Base-by-base conservation (phyloP, 148 eudicot genomes). In the Amaranthus palmeri region DNA sequence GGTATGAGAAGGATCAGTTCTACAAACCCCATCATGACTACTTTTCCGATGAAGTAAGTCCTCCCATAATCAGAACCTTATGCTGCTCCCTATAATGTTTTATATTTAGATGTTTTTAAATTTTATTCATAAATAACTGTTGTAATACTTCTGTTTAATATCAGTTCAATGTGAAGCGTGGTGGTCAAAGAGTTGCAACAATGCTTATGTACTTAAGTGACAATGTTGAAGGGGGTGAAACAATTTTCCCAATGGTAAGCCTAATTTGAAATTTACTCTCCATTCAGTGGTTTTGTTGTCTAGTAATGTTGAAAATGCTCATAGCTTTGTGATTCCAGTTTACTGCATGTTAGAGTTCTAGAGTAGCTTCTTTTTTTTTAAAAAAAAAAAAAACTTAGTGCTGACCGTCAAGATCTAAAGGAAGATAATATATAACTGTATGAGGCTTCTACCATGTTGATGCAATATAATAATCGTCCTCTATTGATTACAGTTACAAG, bases 171-270 rank as follows among this genome's bases (percentile, higher is more conserved):
- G 65, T 93, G 69, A 89, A 93, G 80, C 92, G 86, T 71, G 98
- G 98, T 65, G 98, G 98, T 81, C 98, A 93, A 88, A 80, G 98
- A 78, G 85, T 93, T 43, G 98, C 98, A 71, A 93, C 98, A 14
- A 75, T 93, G 88, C 91, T 93, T 47, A 93, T 93, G 96, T 93
- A 93, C 76, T 82, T 93, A 70, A 93, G 85, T 18, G 96, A 91
- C 80, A 91, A 91, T 80, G 96, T 93, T 61, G 96, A 85, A 73
- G 98, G 98, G 18, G 98, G 98, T 81, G 98, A 93, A 80, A 93
- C 98, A 59, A 83, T 81, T 80, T 93, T 93, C 67, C 98, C 98
- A 17, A 43, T 84, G 97, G 98, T 93, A 89, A 78, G 65, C 50
- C 46, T 76, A 50, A 40, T 68, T 71, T 45, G 60, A 60, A 71